Evolutionary conservation across 352 stramenopile species (phyloP).

Genomic region (Thalassiosira ordinaria): DNA sequence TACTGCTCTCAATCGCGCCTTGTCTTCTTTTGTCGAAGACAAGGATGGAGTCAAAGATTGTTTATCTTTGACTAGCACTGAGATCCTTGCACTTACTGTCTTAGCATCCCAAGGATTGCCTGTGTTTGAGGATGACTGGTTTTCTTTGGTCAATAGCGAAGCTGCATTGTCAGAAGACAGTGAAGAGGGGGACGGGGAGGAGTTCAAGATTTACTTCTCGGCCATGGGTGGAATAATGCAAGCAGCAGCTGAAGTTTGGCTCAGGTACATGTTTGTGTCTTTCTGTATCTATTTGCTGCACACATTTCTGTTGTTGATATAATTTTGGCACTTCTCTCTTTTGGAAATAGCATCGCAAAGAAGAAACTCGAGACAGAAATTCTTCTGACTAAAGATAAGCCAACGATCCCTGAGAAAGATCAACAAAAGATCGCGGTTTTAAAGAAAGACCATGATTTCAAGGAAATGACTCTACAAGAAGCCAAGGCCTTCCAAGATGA

Average conservation of each 20-base stretch:
- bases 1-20: slow-evolving; percentile 48
- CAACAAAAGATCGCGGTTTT: slow-evolving; percentile 46
- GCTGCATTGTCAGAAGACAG: slow-evolving; percentile 26
- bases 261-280: too few relatives aligned
- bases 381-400: slow-evolving; percentile 1
- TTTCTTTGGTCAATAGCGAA: slow-evolving; percentile 35
- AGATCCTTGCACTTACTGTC: slow-evolving; percentile 71
- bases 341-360: slow-evolving; percentile 37
- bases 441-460: slow-evolving; percentile 54
- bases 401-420: slow-evolving; percentile 24
- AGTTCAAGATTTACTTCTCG: slow-evolving; percentile 60
- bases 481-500: slow-evolving; percentile 41
- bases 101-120: slow-evolving; percentile 68
- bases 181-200: slow-evolving; percentile 32
- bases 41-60: slow-evolving; percentile 48
- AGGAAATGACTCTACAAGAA: slow-evolving; percentile 48
- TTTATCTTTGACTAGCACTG: slow-evolving; percentile 59
- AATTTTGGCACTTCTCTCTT: too few relatives aligned
- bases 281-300: too few relatives aligned
- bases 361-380: slow-evolving; percentile 53
- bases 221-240: slow-evolving; percentile 50
- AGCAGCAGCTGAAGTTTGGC: slow-evolving; percentile 58
- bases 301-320: too few relatives aligned
- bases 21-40: slow-evolving; percentile 40
- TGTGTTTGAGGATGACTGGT: slow-evolving; percentile 64